Evolutionary conservation across 2,329 filamentous ascomycete genomes (phyloP).

Genomic region (Fusarium subglutinans): DNA sequence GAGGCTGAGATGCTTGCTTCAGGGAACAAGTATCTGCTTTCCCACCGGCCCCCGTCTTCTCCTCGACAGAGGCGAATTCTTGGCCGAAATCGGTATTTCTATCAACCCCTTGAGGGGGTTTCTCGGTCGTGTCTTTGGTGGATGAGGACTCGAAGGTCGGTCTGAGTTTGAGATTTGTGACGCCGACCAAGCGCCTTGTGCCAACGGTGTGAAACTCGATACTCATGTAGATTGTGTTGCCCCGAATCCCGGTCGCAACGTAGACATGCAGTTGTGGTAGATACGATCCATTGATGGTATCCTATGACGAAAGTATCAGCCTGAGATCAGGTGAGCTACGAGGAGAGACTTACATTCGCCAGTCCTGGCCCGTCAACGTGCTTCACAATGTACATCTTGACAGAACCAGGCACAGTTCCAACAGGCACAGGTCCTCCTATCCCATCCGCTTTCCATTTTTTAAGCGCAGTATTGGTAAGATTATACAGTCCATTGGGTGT

Average conservation of each 20-base stretch:
- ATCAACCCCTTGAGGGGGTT: not conserved
- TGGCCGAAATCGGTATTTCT: not conserved
- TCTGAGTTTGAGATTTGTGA: not conserved
- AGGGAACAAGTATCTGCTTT: not conserved
- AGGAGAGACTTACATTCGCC: constrained; percentile 27
- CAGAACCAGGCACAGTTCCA: not conserved
- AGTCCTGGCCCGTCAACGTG: constrained; percentile 13
- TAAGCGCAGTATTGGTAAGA: not conserved
- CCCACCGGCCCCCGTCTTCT: not conserved
- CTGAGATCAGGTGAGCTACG: not conserved
- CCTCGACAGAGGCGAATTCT: not conserved
- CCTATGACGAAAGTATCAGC: constrained; percentile 19
- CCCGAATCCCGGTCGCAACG: not conserved
- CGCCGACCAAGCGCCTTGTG: constrained; percentile 35
- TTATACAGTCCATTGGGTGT: not conserved
- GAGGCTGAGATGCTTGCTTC: not conserved
- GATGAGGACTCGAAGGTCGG: not conserved
- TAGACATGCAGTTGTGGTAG: constrained; percentile 40
- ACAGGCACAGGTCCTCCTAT: not conserved
- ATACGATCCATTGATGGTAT: constrained; percentile 38
- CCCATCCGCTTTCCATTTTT: not conserved
- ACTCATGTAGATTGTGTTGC: constrained; percentile 1
- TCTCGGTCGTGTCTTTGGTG: not conserved
- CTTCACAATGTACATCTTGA: not conserved
- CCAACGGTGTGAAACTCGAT: constrained; percentile 39